Evolutionary conservation across 2,329 filamentous ascomycete genomes (phyloP), one percentile per base, ranked within the genome.

Genomic region (Colletotrichum acutatum): DNA sequence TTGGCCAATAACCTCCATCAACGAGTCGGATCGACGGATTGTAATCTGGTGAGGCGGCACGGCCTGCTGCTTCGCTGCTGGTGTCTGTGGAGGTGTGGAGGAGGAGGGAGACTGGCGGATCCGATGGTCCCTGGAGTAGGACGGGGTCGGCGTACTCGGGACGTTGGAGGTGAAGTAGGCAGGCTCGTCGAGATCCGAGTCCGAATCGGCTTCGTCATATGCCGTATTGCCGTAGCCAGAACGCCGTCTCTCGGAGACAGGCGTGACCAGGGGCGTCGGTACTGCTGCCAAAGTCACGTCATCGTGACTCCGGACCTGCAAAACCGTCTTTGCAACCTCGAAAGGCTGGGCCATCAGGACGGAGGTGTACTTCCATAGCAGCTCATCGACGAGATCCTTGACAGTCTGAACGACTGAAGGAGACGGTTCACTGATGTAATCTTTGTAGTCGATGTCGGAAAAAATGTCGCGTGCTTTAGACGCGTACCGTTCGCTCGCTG

Each of bases 311-410:
- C 88, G 90, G 64, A 95, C 91, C 84, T 99, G 97, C 77, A 99
- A 85, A 68, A 98, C 90, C 16, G 93, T 97, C 88, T 98, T 98
- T 79, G 96, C 95, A 71, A 98, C 95, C 86, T 98, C 97, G 82
- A 99, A 98, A 16, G 97, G 97, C 84, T 99, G 97, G 66, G 95
- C 93, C 80, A 98, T 92, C 79, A 98, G 83, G 28, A 98, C 92
- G 71, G 93, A 95, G 16, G 92, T 93, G 84, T 99, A 99, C 80
- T 97, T 96, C 92, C 95, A 97, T 82, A 97, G 81, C 76, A 97
- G 90, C 81, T 95, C 92, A 80, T 98, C 95, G 60, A 98, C 80
- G 74, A 97, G 85, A 75, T 93, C 92, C 80, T 93, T 94, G 56
- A 93, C 86, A 75, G 93, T 93, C 77, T 94, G 92, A 12, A 95